Percentiles rank a stretch among this genome's conserved stretches.
These are phyloP conservation scores for Stemphylium lycopersici DNA, from an alignment of 2,329 filamentous ascomycete species.

Conservation along the genomic window DNA sequence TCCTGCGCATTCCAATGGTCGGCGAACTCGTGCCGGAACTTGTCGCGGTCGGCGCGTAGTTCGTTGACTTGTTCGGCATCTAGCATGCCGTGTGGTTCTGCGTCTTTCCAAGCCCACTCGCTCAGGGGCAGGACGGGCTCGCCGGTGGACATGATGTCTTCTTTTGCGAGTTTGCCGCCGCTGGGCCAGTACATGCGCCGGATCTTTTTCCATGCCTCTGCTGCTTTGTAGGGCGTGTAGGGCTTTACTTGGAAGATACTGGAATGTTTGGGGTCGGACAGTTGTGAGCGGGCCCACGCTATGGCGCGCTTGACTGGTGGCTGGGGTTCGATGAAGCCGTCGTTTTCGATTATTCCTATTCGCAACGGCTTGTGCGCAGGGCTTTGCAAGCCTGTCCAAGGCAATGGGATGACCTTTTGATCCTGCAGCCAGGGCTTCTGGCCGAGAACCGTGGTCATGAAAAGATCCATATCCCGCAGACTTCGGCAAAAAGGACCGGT, in stretches of 20 bases:
- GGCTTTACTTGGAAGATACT: constrained; percentile 42
- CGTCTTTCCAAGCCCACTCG: constrained; percentile 26
- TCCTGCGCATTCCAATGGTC: constrained; percentile 27
- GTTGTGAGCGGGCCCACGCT: constrained; percentile 40
- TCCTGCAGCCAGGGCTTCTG: constrained; percentile 24
- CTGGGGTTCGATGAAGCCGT: constrained; percentile 49
- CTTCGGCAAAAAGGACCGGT: constrained; percentile 26
- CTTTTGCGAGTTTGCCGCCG: constrained; percentile 43
- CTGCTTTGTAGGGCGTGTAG: constrained; percentile 43
- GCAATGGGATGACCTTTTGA: constrained; percentile 23
- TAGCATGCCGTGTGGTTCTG: constrained; percentile 14
- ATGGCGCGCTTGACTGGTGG: constrained; percentile 48
- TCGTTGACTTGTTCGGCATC: constrained; percentile 18
- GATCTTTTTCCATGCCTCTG: constrained; percentile 43
- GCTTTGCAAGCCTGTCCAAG: constrained; percentile 27
- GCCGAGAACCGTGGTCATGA: constrained; percentile 17
- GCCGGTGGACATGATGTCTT: constrained; percentile 45
- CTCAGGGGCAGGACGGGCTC: constrained; percentile 57
- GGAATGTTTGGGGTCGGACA: constrained; percentile 6
- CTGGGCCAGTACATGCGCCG: constrained; percentile 57
- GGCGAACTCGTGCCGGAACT: constrained; percentile 20
- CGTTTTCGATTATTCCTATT: constrained; percentile 53
- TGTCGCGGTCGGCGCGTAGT: constrained; percentile 16
- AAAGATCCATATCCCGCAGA: constrained; percentile 24
- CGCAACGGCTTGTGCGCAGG: constrained; percentile 36